Percentiles rank a stretch among this genome's conserved stretches.
phyloP scores from a whole-genome alignment of 1,284 basidiomycete genomes.

The Kwoniella shivajii region DNA sequence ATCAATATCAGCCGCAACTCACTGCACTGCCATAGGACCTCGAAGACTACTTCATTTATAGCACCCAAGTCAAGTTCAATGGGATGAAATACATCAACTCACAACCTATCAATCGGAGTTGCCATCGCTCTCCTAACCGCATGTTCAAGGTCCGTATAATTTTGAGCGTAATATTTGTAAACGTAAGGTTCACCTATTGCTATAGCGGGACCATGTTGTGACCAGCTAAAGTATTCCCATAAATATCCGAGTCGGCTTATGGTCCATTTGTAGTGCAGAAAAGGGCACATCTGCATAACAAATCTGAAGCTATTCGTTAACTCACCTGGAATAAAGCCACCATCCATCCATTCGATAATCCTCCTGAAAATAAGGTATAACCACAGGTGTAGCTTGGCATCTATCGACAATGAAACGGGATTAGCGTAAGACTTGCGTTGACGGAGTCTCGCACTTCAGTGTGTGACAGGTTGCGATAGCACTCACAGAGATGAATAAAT shows the following conservation, averaged over 20 bases:
- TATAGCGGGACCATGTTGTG: constrained; percentile 47
- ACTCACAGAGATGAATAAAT: constrained; percentile 47
- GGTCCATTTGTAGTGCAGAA: background rate
- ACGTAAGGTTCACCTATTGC: constrained; percentile 46
- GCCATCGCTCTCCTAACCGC: constrained; percentile 29
- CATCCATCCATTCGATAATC: constrained; percentile 33
- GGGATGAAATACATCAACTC: too few species aligned
- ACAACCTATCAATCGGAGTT: constrained; percentile 37
- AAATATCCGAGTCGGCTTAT: background rate
- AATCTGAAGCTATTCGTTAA: too few species aligned
- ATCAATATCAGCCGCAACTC: background rate
- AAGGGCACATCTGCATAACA: too few species aligned
- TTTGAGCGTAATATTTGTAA: constrained; percentile 39
- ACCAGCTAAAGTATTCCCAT: background rate
- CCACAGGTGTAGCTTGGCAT: constrained; percentile 50
- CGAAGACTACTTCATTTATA: too few species aligned
- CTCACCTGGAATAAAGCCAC: constrained; percentile 35
- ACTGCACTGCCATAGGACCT: too few species aligned
- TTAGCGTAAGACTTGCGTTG: background rate
- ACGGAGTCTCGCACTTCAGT: background rate
- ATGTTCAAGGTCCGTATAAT: constrained; percentile 29
- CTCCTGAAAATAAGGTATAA: constrained; percentile 41
- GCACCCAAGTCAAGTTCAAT: too few species aligned
- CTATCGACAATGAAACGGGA: constrained; percentile 20
- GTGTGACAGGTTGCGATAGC: background rate